Conservation (phyloP, 495 filamentous ascomycete genomes). For the Penicillium coprophilum region DNA sequence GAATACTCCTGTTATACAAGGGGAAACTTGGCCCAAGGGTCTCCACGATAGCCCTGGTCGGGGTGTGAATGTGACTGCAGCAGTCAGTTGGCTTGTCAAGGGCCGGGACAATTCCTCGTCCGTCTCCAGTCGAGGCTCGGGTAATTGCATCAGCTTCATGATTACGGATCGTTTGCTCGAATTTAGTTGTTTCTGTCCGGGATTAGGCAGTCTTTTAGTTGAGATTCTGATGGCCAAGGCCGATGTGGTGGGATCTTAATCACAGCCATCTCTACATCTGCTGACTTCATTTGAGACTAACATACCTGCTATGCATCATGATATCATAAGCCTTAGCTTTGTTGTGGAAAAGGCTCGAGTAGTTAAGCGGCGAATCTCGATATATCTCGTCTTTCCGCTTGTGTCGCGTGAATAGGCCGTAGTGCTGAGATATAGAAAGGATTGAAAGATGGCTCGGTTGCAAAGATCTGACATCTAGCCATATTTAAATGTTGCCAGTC, state of each 20-base stretch:
- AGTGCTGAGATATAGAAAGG: background rate
- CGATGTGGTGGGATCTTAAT: background rate
- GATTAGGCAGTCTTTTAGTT: background rate
- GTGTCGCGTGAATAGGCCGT: background rate
- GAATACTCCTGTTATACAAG: background rate
- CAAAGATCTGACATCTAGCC: background rate
- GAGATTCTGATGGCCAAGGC: conserved; percentile 5
- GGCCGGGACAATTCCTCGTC: conserved; percentile 18
- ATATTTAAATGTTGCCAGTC: background rate
- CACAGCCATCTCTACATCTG: background rate
- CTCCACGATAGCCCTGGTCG: conserved; percentile 1
- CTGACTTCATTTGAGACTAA: background rate
- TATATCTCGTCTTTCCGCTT: background rate
- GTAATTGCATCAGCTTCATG: conserved; percentile 1
- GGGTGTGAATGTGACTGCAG: background rate
- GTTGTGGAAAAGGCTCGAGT: no score
- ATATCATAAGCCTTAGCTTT: background rate
- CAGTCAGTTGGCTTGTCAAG: conserved; percentile 9
- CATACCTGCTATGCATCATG: background rate
- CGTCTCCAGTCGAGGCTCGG: conserved; percentile 15
- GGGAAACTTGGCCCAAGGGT: background rate
- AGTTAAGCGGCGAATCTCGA: background rate
- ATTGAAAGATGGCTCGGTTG: conserved; percentile 1
- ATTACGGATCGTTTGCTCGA: background rate
- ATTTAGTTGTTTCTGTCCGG: background rate